Evolutionary conservation across 495 filamentous ascomycete species (phyloP).

Genomic region (Clohesyomyces aquaticus): DNA sequence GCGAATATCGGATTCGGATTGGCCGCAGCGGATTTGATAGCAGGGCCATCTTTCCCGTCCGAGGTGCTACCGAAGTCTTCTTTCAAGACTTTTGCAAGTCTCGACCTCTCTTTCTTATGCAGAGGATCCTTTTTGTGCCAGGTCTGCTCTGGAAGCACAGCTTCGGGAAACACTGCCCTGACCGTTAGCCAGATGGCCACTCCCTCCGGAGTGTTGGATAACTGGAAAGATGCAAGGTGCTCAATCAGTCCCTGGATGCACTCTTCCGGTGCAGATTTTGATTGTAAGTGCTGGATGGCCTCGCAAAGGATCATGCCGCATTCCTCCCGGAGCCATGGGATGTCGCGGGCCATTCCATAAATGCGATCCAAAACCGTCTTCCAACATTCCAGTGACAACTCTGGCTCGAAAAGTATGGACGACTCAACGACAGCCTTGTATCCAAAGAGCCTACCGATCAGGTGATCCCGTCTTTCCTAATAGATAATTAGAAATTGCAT

Average conservation of each 20-base stretch:
- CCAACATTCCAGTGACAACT: conserved; percentile 59
- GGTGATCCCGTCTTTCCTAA: conserved; percentile 82
- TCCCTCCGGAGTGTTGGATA: conserved; percentile 80
- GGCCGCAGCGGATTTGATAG: conserved; percentile 61
- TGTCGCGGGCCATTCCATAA: conserved; percentile 62
- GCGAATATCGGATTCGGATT: conserved; percentile 83
- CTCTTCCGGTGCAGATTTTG: conserved; percentile 47
- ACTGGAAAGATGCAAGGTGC: conserved; percentile 61
- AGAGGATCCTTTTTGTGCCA: conserved; percentile 80
- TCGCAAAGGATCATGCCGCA: conserved; percentile 72
- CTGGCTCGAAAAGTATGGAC: conserved; percentile 64
- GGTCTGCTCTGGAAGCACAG: conserved; percentile 65
- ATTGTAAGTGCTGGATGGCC: conserved; percentile 47
- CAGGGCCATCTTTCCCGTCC: conserved; percentile 52
- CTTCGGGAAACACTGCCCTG: conserved; percentile 58
- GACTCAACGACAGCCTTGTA: conserved; percentile 82
- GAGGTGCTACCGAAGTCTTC: conserved; percentile 61
- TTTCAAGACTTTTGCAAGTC: conserved; percentile 75
- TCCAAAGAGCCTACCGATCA: conserved; percentile 84
- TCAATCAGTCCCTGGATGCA: conserved; percentile 65
- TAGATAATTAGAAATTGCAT: conserved; percentile 9
- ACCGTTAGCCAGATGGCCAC: conserved; percentile 83
- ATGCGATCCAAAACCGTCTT: conserved; percentile 61
- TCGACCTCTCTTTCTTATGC: conserved; percentile 60
- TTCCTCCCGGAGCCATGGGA: conserved; percentile 87